Base-by-base conservation (phyloP, 805 yeast genomes). In the Metschnikowia sp. region DNA sequence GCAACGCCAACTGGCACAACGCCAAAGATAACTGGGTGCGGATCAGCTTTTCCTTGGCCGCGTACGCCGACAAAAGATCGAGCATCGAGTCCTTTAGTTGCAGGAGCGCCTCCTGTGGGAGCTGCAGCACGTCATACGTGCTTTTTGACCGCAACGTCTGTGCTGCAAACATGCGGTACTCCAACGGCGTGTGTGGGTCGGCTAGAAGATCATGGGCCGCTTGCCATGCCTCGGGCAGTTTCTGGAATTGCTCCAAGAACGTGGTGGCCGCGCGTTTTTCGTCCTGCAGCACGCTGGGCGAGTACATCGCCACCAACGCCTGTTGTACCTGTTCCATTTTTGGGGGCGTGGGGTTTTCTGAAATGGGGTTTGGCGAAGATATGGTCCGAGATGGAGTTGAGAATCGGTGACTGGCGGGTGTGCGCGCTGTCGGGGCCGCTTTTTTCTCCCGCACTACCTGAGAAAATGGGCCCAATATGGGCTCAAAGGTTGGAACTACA, bases 81-180 rank as follows among this genome's bases (percentile, higher is more conserved):
- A 94, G 66, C 40, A 91, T 61, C 1, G 90, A 79, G 47, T 81
- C 78, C 60, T 89, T 88, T 49, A 94, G 75, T n/a, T 76, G 78
- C 13, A 67, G 56, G 43, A 82, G 66, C 4, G 75, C 77, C 22
- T 66, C 72, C 13, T 15, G 34, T 0, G 89, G 87, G 5, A 94
- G 68, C 65, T 94, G 98, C 46, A 50, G 52, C 54, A 92, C 72
- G 66, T 94, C 98, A 64, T 88, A 91, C 10, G 87, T 86, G 43
- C 89, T 78, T 61, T 84, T 91, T 38, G 91, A 83, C 52, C 97
- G 75, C 51, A 94, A 69, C 0, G 99, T 94, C 64, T 95, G 99
- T 0, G 97, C 86, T 12, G 92, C 85, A 70, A 95, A 94, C 58
- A 94, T 73, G 58, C 82, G 83, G 42, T 86, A 68, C 60, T 85